phyloP scores from a whole-genome alignment of 768 basidiomycete genomes.

The Tephrocybe sp. region DNA sequence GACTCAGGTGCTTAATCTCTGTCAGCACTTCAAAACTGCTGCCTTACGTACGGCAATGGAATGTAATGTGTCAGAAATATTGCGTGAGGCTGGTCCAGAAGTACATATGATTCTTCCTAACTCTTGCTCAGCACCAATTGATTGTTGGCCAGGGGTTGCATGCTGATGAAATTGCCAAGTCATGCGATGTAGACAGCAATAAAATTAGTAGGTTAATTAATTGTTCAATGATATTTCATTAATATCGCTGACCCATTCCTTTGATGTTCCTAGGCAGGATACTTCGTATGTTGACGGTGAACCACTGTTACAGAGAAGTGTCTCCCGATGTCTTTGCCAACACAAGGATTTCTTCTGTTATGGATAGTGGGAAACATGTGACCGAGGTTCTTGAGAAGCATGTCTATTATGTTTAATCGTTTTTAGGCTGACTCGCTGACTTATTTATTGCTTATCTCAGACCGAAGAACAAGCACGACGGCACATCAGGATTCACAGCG shows the following conservation, averaged over 20 bases:
- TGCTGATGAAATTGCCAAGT: constrained; percentile 32
- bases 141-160: constrained; percentile 30
- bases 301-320: constrained; percentile 36
- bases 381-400: constrained; percentile 25
- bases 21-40: constrained; percentile 24
- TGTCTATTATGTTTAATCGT: not conserved
- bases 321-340: constrained; percentile 33
- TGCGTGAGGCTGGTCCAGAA: constrained; percentile 32
- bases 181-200: constrained; percentile 25
- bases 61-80: constrained; percentile 27
- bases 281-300: constrained; percentile 31
- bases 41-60: constrained; percentile 24
- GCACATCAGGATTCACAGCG: constrained; percentile 27
- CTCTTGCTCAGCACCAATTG: not conserved
- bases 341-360: constrained; percentile 30
- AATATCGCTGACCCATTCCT: not conserved
- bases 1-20: no score
- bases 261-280: constrained; percentile 11
- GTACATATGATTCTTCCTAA: constrained; percentile 14
- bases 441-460: constrained; percentile 13
- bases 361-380: constrained; percentile 29
- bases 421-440: not conserved
- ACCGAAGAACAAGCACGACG: constrained; percentile 27
- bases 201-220: constrained; percentile 30
- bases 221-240: not conserved